These are phyloP conservation scores for Gossypium arboreum DNA, from an alignment of 345 rosid genomes.

Conservation along the genomic window DNA sequence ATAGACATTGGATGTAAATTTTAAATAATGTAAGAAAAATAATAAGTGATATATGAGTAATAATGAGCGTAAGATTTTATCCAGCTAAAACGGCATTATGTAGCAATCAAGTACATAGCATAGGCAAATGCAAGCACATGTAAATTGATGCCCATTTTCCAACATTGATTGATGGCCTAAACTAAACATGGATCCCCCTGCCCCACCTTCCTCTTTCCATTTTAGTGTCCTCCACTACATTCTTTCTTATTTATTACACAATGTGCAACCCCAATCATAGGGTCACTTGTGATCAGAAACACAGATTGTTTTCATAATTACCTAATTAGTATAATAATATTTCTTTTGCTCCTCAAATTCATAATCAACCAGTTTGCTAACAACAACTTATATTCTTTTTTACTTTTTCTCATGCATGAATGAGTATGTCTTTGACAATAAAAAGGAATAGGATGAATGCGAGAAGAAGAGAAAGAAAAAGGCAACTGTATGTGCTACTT, in stretches of 20 bases:
- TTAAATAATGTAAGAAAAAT: too few species aligned
- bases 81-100: slow-evolving; percentile 4
- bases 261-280: background rate
- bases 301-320: background rate
- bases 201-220: too few species aligned
- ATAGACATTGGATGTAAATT: too few species aligned
- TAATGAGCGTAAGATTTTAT: background rate
- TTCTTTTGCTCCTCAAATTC: background rate
- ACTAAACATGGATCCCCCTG: background rate
- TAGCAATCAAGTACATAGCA: background rate
- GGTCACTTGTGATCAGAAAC: background rate
- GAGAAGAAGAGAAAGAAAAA: background rate
- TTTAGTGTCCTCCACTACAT: background rate
- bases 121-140: slow-evolving; percentile 4
- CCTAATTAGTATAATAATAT: background rate
- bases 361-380: background rate
- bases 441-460: background rate
- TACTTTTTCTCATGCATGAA: background rate
- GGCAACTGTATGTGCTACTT: background rate
- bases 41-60: background rate
- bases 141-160: background rate
- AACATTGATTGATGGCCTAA: background rate
- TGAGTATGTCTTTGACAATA: background rate
- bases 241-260: background rate
- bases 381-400: background rate